Evolutionary conservation across 192 early-diverging fungal species (phyloP).

Genomic region (Coemansia sp.): DNA sequence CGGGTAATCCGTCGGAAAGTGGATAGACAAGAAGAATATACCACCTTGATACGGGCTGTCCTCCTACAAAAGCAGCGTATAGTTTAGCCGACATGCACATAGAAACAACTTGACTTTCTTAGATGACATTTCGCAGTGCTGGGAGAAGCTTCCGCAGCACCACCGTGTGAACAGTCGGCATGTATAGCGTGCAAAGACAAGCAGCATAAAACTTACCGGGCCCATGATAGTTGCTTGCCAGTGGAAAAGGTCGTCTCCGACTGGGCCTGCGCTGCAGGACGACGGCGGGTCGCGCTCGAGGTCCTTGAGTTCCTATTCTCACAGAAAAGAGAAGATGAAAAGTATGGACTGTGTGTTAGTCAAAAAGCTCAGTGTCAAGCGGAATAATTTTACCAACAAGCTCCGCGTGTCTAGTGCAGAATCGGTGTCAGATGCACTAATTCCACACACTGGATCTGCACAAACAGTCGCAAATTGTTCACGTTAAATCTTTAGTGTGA

Average conservation of each 20-base stretch:
- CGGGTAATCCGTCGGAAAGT: constrained; percentile 97
- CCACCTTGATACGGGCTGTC: constrained; percentile 93
- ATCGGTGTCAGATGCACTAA: not conserved
- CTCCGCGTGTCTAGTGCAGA: not conserved
- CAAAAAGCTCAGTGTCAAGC: not conserved
- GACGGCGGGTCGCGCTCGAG: constrained; percentile 96
- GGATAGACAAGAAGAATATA: constrained; percentile 96
- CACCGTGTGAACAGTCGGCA: not conserved
- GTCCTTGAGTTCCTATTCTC: constrained; percentile 83
- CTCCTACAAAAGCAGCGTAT: constrained; percentile 50
- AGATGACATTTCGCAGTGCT: too few species aligned
- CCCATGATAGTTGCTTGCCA: constrained; percentile 99
- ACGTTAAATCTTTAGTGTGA: too few species aligned
- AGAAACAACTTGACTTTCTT: not conserved
- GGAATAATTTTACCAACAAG: not conserved
- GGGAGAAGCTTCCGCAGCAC: too few species aligned
- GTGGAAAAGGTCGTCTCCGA: constrained; percentile 88
- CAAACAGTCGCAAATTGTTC: not conserved
- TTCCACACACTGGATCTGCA: not conserved
- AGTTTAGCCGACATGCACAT: not conserved
- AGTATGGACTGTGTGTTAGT: not conserved
- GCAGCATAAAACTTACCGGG: constrained; percentile 59
- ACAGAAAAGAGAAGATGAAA: not conserved
- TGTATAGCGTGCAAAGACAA: constrained; percentile 10
- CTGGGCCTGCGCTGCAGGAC: constrained; percentile 95